Evolutionary conservation across 768 basidiomycete species (phyloP).

Genomic region (Imleria badia): DNA sequence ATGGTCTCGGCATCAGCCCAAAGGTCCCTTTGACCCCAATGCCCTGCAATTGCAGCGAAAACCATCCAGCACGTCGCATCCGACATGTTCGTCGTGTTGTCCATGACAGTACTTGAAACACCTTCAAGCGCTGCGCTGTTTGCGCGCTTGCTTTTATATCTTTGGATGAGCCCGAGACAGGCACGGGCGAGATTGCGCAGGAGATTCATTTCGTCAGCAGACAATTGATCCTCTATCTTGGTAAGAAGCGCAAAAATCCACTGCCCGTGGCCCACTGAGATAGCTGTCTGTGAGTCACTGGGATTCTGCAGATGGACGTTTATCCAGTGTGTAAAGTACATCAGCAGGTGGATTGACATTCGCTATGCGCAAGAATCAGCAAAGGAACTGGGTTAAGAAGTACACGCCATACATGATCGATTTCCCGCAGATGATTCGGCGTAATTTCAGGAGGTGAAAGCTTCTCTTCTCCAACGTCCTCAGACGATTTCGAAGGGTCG

Average conservation of each 20-base stretch:
- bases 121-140: conserved; percentile 5
- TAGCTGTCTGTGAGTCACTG: conserved; percentile 37
- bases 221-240: conserved; percentile 64
- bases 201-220: conserved; percentile 75
- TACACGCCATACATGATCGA: conserved; percentile 61
- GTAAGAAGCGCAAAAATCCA: conserved; percentile 81
- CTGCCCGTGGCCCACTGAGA: conserved; percentile 58
- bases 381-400: not conserved
- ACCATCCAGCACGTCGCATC: conserved; percentile 72
- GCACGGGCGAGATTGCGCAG: conserved; percentile 73
- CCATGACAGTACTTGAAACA: not conserved
- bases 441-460: conserved; percentile 55
- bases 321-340: conserved; percentile 86
- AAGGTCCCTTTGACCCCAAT: conserved; percentile 81
- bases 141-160: conserved; percentile 19
- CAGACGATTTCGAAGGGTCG: not conserved
- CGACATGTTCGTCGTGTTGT: conserved; percentile 33
- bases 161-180: conserved; percentile 55
- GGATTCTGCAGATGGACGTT: conserved; percentile 53
- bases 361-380: conserved; percentile 41
- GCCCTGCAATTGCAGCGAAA: conserved; percentile 56
- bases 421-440: conserved; percentile 51
- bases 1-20: conserved; percentile 75
- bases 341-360: conserved; percentile 70
- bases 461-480: not conserved